Conservation (phyloP, 2,329 filamentous ascomycete species). For the Penicillium hesseltinei region DNA sequence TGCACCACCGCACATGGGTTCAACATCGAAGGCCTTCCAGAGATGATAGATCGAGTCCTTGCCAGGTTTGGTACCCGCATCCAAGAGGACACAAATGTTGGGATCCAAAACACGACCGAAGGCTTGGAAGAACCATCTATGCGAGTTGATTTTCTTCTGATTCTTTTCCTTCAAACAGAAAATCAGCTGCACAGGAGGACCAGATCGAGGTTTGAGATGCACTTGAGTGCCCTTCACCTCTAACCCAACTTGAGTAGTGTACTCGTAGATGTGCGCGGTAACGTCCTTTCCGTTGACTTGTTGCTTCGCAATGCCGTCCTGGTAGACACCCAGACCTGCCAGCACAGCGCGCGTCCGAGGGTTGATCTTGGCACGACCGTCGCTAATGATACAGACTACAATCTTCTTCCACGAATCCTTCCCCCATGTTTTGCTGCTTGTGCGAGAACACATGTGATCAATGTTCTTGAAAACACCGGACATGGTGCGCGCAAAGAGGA, state of each 20-base stretch:
- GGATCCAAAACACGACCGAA: conserved; percentile 90
- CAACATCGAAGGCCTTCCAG: conserved; percentile 97
- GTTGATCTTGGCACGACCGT: conserved; percentile 97
- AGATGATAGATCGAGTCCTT: conserved; percentile 94
- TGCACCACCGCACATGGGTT: conserved; percentile 95
- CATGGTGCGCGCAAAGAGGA: conserved; percentile 93
- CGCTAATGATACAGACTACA: conserved; percentile 94
- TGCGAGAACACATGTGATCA: conserved; percentile 93
- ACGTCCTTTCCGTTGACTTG: conserved; percentile 96
- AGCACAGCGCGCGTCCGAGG: conserved; percentile 82
- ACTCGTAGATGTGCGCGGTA: conserved; percentile 93
- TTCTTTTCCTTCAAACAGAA: conserved; percentile 99
- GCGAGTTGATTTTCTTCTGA: conserved; percentile 99
- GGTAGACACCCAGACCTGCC: conserved; percentile 92
- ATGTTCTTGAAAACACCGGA: conserved; percentile 98
- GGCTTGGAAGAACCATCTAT: conserved; percentile 98
- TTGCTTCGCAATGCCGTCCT: conserved; percentile 97
- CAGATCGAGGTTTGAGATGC: conserved; percentile 72
- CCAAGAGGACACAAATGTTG: conserved; percentile 93
- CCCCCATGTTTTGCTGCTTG: conserved; percentile 95
- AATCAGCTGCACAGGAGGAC: conserved; percentile 90
- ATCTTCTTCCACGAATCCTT: conserved; percentile 99
- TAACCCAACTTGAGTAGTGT: conserved; percentile 62
- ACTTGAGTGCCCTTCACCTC: conserved; percentile 90
- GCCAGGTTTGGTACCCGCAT: conserved; percentile 93